Conservation (phyloP, 169 alveolate species). For the Neospora caninum region DNA sequence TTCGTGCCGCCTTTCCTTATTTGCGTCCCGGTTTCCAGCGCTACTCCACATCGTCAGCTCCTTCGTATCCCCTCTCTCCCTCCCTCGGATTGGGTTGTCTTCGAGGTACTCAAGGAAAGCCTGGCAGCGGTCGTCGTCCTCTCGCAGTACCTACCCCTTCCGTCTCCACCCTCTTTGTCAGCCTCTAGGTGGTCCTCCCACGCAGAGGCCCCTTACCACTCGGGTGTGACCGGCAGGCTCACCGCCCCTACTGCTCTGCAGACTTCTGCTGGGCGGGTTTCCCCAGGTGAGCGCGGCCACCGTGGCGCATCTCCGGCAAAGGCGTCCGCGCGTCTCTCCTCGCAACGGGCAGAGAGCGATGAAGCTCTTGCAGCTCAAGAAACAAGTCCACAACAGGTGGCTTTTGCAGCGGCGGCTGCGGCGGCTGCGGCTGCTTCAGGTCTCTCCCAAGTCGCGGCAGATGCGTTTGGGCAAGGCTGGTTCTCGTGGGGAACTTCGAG, state of each 20-base stretch:
- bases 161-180: neutral
- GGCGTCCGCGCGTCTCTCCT: neutral
- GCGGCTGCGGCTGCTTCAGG: conserved; percentile 31
- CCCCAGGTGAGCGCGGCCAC: neutral
- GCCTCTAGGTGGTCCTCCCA: neutral
- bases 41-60: neutral
- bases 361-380: neutral
- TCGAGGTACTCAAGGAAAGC: neutral
- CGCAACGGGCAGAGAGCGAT: neutral
- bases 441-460: conserved; percentile 21
- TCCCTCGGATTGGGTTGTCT: neutral
- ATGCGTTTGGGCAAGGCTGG: neutral
- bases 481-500: conserved; percentile 7
- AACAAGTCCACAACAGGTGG: neutral
- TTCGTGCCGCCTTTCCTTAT: neutral
- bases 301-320: neutral
- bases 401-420: neutral
- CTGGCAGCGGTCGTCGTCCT: neutral
- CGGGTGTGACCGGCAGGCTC: too few species aligned
- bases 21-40: neutral
- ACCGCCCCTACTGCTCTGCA: too few species aligned
- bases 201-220: neutral
- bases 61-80: neutral
- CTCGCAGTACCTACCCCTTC: neutral
- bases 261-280: neutral